These are phyloP conservation scores for Fagus crenata DNA, from an alignment of 306 rosid genomes.

Conservation along the genomic window DNA sequence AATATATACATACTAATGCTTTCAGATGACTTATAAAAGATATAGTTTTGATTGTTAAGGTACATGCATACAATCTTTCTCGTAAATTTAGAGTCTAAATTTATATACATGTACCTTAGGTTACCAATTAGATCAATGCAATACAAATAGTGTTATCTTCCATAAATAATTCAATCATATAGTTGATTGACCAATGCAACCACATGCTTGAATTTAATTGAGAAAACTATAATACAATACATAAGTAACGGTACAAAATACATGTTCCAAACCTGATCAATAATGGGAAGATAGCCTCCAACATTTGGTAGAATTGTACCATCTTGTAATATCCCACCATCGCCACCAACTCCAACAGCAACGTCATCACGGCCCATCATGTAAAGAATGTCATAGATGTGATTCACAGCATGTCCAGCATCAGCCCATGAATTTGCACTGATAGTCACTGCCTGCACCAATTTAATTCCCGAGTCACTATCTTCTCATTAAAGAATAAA, in stretches of 20 bases:
- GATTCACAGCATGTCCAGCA: constrained; percentile 90
- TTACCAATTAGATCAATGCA: no score
- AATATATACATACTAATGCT: background rate
- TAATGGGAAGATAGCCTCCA: constrained; percentile 90
- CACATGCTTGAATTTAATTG: no score
- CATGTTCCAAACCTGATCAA: constrained; percentile 64
- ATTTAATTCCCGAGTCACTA: background rate
- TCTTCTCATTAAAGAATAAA: no score
- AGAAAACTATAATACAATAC: no score
- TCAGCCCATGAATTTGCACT: constrained; percentile 82
- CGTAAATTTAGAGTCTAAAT: background rate
- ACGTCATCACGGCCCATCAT: constrained; percentile 93
- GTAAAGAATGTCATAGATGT: constrained; percentile 76
- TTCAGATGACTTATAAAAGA: background rate
- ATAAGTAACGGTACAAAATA: no score
- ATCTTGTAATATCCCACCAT: constrained; percentile 73
- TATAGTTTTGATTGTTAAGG: background rate
- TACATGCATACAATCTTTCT: background rate
- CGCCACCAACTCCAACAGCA: constrained; percentile 91
- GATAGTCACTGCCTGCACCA: constrained; percentile 68
- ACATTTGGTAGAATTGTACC: constrained; percentile 80
- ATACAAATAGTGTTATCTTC: no score
- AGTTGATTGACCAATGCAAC: no score
- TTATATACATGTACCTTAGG: no score
- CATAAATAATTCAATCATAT: no score